Conservation (phyloP, 2,329 filamentous ascomycete genomes). For the Fonsecaea nubica region DNA sequence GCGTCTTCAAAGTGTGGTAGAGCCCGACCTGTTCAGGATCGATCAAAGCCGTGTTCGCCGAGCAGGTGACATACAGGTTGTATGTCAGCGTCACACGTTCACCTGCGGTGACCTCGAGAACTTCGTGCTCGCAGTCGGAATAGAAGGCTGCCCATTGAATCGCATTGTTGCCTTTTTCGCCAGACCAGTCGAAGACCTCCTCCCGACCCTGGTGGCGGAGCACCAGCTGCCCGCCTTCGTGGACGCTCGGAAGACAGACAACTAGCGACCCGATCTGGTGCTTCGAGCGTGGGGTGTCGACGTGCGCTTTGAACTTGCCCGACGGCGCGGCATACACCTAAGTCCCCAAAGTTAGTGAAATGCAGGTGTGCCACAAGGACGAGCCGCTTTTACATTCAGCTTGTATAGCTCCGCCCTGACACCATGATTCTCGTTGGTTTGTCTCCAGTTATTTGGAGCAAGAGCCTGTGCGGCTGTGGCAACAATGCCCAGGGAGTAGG, state of each 20-base stretch:
- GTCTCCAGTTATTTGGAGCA: constrained; percentile 9
- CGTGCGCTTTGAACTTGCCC: constrained; percentile 16
- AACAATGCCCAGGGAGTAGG: constrained; percentile 6
- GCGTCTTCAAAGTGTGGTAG: constrained; percentile 2
- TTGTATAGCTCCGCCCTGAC: constrained; percentile 13
- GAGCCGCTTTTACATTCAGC: constrained; percentile 12
- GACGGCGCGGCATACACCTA: constrained; percentile 14
- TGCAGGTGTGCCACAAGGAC: background rate
- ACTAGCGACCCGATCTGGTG: constrained; percentile 17
- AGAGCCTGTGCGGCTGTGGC: constrained; percentile 8
- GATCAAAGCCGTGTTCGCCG: constrained; percentile 10
- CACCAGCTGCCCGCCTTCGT: constrained; percentile 17
- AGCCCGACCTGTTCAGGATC: constrained; percentile 8
- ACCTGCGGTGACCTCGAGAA: constrained; percentile 11
- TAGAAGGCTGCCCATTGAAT: constrained; percentile 19
- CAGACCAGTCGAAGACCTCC: constrained; percentile 14
- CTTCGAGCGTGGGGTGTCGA: constrained; percentile 17
- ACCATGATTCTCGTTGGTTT: constrained; percentile 6
- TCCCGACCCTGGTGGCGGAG: constrained; percentile 15
- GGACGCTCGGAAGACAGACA: constrained; percentile 14
- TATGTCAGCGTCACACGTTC: constrained; percentile 10
- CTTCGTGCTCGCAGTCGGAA: constrained; percentile 14
- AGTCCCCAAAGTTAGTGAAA: background rate
- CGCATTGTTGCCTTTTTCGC: background rate
- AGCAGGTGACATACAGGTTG: constrained; percentile 14